Evolutionary conservation across 768 basidiomycete genomes (phyloP).

Genomic region (Lactarius hengduanensis): DNA sequence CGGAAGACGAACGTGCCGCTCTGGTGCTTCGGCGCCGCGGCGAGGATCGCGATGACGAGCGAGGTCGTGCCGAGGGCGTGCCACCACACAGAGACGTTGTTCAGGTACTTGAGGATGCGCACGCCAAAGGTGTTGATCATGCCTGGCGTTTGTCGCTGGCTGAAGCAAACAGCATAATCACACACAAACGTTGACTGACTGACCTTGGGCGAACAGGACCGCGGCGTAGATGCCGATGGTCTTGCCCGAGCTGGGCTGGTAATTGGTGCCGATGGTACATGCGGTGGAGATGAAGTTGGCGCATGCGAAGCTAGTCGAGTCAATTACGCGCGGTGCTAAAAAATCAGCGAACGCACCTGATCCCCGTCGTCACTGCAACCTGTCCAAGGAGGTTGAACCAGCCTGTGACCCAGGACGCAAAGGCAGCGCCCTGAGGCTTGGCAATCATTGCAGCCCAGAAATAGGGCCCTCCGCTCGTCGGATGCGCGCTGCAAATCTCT

Average conservation of each 20-base stretch:
- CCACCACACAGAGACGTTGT: constrained; percentile 73
- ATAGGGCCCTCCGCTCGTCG: constrained; percentile 72
- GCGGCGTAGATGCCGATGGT: constrained; percentile 71
- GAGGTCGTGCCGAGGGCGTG: constrained; percentile 70
- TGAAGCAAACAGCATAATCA: too few species aligned
- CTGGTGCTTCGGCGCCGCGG: constrained; percentile 69
- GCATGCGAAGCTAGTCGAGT: constrained; percentile 51
- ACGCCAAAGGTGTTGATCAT: constrained; percentile 77
- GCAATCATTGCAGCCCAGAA: constrained; percentile 82
- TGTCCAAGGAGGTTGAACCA: constrained; percentile 77
- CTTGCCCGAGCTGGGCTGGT: constrained; percentile 54
- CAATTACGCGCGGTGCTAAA: neutral
- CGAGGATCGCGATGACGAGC: constrained; percentile 65
- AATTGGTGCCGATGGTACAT: constrained; percentile 57
- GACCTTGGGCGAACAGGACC: constrained; percentile 61
- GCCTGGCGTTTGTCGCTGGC: too few species aligned
- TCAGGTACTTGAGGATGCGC: constrained; percentile 59
- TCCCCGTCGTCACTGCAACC: constrained; percentile 75
- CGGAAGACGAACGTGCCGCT: constrained; percentile 66
- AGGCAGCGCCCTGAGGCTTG: constrained; percentile 51
- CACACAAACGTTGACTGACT: too few species aligned
- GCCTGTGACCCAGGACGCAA: constrained; percentile 74
- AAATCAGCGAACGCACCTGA: constrained; percentile 43
- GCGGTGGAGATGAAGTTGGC: constrained; percentile 68
- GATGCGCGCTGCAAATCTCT: constrained; percentile 59